Percentiles rank a stretch among this genome's conserved stretches.
Evolutionary conservation across 768 basidiomycete genomes (phyloP).

Genomic region (Mrakia blollopis): DNA sequence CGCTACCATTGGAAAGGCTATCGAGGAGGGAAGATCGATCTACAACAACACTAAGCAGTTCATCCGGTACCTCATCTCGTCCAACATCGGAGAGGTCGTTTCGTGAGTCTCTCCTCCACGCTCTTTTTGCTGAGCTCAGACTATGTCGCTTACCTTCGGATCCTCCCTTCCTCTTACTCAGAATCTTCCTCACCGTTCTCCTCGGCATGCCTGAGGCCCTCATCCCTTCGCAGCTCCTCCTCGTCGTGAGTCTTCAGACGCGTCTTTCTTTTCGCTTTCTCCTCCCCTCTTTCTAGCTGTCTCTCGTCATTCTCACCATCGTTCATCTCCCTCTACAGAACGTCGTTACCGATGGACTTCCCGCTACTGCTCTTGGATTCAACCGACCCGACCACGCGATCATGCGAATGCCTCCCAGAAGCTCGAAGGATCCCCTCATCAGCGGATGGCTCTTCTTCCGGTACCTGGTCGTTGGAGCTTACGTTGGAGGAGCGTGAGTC

Average conservation of each 20-base stretch:
- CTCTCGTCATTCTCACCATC: not conserved
- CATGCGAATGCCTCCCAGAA: slow-evolving; percentile 89
- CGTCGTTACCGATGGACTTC: slow-evolving; percentile 53
- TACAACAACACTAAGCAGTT: slow-evolving; percentile 99
- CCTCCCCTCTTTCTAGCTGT: not conserved
- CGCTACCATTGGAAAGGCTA: slow-evolving; percentile 90
- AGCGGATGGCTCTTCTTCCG: slow-evolving; percentile 93
- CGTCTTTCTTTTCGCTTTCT: not conserved
- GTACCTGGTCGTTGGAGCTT: slow-evolving; percentile 86
- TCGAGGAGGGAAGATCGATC: slow-evolving; percentile 94
- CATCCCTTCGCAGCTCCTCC: slow-evolving; percentile 94
- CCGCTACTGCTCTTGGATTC: slow-evolving; percentile 95
- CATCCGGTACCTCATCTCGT: slow-evolving; percentile 94
- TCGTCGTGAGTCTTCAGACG: slow-evolving; percentile 53
- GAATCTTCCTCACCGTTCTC: slow-evolving; percentile 94
- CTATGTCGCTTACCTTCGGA: not conserved
- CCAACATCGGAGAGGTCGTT: slow-evolving; percentile 96
- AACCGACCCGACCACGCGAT: slow-evolving; percentile 95
- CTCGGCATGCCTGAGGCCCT: slow-evolving; percentile 99
- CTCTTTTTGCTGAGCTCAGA: not conserved
- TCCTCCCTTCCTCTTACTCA: slow-evolving; percentile 29
- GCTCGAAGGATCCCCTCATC: slow-evolving; percentile 83
- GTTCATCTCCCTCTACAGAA: not conserved
- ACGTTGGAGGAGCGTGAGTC: slow-evolving; percentile 60
- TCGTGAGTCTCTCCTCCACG: slow-evolving; percentile 31